A percentile compares a stretch with the other conserved stretches of the same genome.
These are phyloP conservation scores for Nigrospora sphaerica DNA, from an alignment of 2,329 filamentous ascomycete genomes.

Conservation along the genomic window DNA sequence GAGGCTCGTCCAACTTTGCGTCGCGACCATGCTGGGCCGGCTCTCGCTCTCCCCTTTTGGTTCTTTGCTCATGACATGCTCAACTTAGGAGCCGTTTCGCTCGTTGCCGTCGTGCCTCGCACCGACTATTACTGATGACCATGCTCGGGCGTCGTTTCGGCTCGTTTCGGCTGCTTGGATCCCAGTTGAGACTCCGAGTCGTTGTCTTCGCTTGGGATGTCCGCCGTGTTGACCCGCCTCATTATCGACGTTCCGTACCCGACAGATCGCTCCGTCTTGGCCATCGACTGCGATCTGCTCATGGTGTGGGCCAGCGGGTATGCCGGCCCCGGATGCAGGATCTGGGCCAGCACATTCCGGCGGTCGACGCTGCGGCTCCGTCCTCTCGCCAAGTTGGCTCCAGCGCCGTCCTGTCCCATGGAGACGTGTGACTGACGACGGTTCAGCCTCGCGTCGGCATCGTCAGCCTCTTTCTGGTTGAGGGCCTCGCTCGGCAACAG, in stretches of 20 bases:
- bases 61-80: no score
- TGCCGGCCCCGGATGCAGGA: conserved; percentile 21
- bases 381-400: conserved; percentile 12
- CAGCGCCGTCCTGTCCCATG: conserved; percentile 10
- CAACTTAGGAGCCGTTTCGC: no score
- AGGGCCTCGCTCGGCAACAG: conserved; percentile 51
- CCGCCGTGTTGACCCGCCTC: conserved; percentile 9
- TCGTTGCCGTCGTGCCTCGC: no score
- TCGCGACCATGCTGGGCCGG: no score
- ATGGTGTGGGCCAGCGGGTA: conserved; percentile 5
- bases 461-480: conserved; percentile 44
- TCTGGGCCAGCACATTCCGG: conserved; percentile 14
- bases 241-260: conserved; percentile 11
- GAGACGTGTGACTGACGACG: conserved; percentile 29
- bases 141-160: no score
- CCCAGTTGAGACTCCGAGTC: background rate
- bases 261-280: conserved; percentile 11
- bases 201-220: conserved; percentile 8
- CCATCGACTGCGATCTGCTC: conserved; percentile 4
- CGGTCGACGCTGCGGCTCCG: conserved; percentile 21
- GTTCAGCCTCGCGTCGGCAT: conserved; percentile 29
- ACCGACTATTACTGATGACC: no score
- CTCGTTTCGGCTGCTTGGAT: no score
- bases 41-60: no score
- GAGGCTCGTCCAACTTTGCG: no score